Conservation (phyloP, 305 asterid species). For the Fraxinus floribunda region DNA sequence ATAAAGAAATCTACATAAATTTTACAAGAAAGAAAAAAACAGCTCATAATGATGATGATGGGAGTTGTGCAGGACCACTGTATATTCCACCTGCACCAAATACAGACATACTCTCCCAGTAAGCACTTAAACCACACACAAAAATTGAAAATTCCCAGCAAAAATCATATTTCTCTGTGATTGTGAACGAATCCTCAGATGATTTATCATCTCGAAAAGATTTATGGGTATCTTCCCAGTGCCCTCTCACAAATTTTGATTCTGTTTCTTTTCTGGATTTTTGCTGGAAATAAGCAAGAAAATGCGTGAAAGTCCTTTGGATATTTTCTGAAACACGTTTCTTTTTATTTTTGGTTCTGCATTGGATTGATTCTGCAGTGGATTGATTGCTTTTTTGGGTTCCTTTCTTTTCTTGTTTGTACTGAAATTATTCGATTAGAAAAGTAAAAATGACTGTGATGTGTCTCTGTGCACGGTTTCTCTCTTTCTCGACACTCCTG, state of each 20-base stretch:
- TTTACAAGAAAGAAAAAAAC: conserved; percentile 6
- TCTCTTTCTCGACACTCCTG: conserved; percentile 23
- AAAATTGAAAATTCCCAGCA: background rate
- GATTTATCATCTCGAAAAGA: background rate
- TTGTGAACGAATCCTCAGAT: background rate
- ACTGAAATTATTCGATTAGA: background rate
- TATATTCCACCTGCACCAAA: conserved; percentile 19
- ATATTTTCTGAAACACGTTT: conserved; percentile 20
- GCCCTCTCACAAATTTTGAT: background rate
- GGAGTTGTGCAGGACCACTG: conserved; percentile 28
- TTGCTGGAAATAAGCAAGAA: background rate
- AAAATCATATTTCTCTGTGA: background rate
- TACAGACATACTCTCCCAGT: background rate
- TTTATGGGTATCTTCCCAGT: background rate
- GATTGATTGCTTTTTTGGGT: conserved; percentile 19
- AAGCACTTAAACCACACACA: background rate
- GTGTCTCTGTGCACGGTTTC: conserved; percentile 50
- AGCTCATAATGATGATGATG: conserved; percentile 22
- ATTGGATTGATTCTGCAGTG: too few relatives aligned
- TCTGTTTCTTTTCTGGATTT: background rate
- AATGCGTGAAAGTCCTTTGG: background rate
- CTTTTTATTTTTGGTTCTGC: conserved; percentile 16
- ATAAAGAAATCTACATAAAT: conserved; percentile 14
- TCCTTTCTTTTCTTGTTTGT: conserved; percentile 10
- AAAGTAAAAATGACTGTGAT: conserved; percentile 4